Evolutionary conservation across 164 flowering plant species (phyloP).

Genomic region (Vitis rupestris): DNA sequence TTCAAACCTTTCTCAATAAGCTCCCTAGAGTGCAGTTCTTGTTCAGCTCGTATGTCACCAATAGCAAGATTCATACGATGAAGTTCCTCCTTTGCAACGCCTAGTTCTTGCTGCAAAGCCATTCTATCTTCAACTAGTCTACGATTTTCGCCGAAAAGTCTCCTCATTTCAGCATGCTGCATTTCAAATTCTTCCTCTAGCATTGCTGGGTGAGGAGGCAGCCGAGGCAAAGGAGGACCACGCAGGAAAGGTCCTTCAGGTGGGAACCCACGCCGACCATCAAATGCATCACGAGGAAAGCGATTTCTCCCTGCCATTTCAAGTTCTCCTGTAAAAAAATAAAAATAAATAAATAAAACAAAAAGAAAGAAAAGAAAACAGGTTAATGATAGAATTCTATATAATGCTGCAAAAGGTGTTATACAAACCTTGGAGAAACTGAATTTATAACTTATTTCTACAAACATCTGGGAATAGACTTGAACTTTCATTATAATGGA

Average conservation of each 20-base stretch:
- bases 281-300: conserved; percentile 51
- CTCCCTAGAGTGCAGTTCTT: conserved; percentile 74
- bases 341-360: not conserved
- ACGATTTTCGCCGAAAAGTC: conserved; percentile 73
- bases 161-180: conserved; percentile 68
- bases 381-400: not conserved
- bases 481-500: not conserved
- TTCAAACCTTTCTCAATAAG: conserved; percentile 78
- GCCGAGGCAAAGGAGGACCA: conserved; percentile 61
- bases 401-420: not conserved
- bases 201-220: conserved; percentile 74
- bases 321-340: conserved; percentile 14
- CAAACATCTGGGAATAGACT: not conserved
- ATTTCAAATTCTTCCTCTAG: conserved; percentile 90
- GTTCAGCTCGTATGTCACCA: conserved; percentile 66
- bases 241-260: conserved; percentile 55
- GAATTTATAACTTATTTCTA: not conserved
- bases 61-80: conserved; percentile 68
- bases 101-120: conserved; percentile 65
- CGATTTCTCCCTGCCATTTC: conserved; percentile 85
- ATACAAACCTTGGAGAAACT: not conserved
- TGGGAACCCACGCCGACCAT: conserved; percentile 61
- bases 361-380: not conserved
- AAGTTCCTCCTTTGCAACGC: conserved; percentile 76
- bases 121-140: conserved; percentile 75